A percentile compares a stretch with the other conserved stretches of the same genome.
Conservation (phyloP, 345 rosid species). For the Toxicodendron radicans region DNA sequence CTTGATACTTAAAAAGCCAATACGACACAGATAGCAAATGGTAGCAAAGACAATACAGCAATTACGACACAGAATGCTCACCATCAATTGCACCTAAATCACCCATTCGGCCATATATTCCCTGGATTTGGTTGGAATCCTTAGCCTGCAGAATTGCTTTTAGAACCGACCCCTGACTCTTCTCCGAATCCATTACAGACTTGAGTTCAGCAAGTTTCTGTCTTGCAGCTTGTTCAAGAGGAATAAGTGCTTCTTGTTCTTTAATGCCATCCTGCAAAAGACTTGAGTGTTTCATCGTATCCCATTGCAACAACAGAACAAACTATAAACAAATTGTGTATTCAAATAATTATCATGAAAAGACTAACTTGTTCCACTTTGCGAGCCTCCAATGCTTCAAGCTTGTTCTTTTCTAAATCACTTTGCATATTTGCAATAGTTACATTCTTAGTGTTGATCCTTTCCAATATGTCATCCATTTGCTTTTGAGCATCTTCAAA, state of each 20-base stretch:
- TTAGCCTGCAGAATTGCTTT: constrained; percentile 85
- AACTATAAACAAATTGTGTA: background rate
- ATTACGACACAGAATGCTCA: constrained; percentile 29
- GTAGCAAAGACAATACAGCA: constrained; percentile 5
- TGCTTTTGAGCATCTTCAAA: constrained; percentile 79
- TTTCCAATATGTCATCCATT: constrained; percentile 57
- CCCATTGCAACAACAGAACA: background rate
- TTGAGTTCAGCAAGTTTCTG: constrained; percentile 86
- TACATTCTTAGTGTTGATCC: constrained; percentile 47
- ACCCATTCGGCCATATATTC: constrained; percentile 96
- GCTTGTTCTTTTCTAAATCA: constrained; percentile 60
- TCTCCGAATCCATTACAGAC: constrained; percentile 78
- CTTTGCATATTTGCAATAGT: constrained; percentile 42
- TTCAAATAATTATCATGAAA: constrained; percentile 25
- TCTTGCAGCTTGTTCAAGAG: constrained; percentile 90
- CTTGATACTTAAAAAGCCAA: background rate
- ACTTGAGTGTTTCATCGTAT: constrained; percentile 18
- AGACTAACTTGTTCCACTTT: constrained; percentile 66
- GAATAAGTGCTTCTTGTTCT: constrained; percentile 81
- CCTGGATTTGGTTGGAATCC: constrained; percentile 76
- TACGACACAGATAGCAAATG: background rate
- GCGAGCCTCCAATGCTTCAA: constrained; percentile 68
- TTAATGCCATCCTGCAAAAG: constrained; percentile 65
- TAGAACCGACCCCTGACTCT: constrained; percentile 88
- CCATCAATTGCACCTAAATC: constrained; percentile 99